Base-by-base conservation (phyloP, 208 protist species). In the Trypanosoma vivax region DNA sequence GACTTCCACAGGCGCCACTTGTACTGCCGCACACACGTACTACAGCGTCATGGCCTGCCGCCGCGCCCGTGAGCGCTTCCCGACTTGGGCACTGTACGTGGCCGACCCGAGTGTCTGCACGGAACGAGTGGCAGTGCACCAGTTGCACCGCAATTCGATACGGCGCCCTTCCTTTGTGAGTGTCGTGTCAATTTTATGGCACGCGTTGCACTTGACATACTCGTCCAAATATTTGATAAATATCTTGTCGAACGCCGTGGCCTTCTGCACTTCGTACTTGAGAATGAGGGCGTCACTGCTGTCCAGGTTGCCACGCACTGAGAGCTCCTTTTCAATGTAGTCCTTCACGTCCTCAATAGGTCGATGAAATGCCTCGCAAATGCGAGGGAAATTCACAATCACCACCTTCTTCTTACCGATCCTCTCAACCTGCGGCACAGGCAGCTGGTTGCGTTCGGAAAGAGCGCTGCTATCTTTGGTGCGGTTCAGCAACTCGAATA, bases 401-500 rank as follows among this genome's bases (percentile, higher is more conserved):
- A 86, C 74, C 3, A 86, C 91, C 69, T 95, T 96, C 69, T 92
- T 93, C 70, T 91, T 91, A 29, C 91, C 89, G 33, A 94, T 79
- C 37, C 66, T 73, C 67, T 88, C 83, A 5, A 95, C 52, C 38
- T 91, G 61, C 11, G 91, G 91, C 27, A 73, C 67, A 1, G 80
- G 79, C n/a, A 96, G 53, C 45, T 83, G 60, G 45, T 89, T 92
- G 11, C 81, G 80, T 68, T 87, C 76, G 18, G 71, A 73, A 46
- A 78, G 70, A 24, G 65, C 72, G 21, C 65, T 76, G 50, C 80
- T 75, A 31, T 81, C 70, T 50, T 83, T 80, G 62, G 83, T 84
- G 23, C 72, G 70, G 53, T 86, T 76, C 25, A 92, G 74, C 30
- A 61, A 70, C 29, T 75, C 73, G 45, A 79, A 88, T 10, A 92